Evolutionary conservation across 2,329 filamentous ascomycete genomes (phyloP), one percentile per base, ranked within the genome.

Genomic region (Zasmidium angulare): DNA sequence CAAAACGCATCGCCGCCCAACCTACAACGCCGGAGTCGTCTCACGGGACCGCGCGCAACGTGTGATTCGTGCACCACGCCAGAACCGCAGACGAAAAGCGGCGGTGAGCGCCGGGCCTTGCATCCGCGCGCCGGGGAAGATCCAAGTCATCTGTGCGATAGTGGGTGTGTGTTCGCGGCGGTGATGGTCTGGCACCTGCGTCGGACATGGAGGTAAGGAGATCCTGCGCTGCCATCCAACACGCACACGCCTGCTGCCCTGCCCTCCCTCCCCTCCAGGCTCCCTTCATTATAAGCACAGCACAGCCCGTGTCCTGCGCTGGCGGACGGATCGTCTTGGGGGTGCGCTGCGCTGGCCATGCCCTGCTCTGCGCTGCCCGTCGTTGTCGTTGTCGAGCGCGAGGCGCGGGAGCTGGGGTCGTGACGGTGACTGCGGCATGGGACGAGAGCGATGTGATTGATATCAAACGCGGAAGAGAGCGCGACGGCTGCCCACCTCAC

Each of bases 391-490:
- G 47, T 21, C 24, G 48, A 20, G 51, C 46, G 56, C 40, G 46
- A 56, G 48, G 50, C 31, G 53, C 49, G 57, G 36, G 36, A 4
- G 36, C 36, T 17, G 36, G 36, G 36, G 36, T 43, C 6, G 36
- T 17, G 36, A 19, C n/a, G 12, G 6, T 43, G 52, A 55, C 26
- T 19, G 23, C n/a, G n/a, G 53, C 36, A 40, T 53, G 36, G 51
- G 47, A 51, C 20, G 46, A 31, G 46, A 50, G 53, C 46, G 56
- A 65, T 65, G 61, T 65, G 63, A 65, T 63, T 63, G 58, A 58
- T 50, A 56, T 55, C 43, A 21, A 55, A 55, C 53, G 31, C 47
- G 20, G 50, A 52, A 47, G 29, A 50, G 55, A 55, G 52, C 2
- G 3, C 43, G 46, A 56, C 63, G 63, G 63, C 61, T 63, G 56